phyloP scores from a whole-genome alignment of 164 flowering plant species.

The Echeveria elegans region DNA sequence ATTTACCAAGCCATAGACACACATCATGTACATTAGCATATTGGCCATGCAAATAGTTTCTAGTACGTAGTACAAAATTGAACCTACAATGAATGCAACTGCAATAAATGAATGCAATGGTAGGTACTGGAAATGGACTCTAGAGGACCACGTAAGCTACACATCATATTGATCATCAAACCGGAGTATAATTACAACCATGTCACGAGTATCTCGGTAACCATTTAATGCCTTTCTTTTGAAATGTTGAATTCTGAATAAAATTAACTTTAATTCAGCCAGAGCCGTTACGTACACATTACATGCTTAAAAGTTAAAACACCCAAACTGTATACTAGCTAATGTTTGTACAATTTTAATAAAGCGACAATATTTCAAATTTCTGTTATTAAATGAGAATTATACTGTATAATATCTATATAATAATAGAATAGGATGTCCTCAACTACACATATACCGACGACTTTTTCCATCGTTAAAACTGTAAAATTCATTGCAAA shows the following conservation, averaged over 20 bases:
- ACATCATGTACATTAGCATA: background rate
- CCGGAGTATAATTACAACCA: background rate
- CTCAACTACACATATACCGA: too few relatives aligned
- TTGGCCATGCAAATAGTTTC: background rate
- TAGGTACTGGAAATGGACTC: background rate
- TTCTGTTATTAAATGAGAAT: too few relatives aligned
- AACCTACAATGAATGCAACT: background rate
- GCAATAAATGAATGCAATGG: background rate
- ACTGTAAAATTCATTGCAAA: too few relatives aligned
- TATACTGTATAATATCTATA: too few relatives aligned
- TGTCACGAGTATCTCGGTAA: background rate
- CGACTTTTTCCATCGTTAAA: too few relatives aligned
- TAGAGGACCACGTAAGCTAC: background rate
- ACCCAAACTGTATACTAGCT: too few relatives aligned
- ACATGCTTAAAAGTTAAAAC: too few relatives aligned
- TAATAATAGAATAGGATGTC: too few relatives aligned
- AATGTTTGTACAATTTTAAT: too few relatives aligned
- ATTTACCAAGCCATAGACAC: background rate
- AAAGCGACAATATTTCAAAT: too few relatives aligned
- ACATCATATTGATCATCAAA: background rate
- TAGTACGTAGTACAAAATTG: too few relatives aligned
- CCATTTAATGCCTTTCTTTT: background rate
- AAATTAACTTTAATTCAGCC: background rate
- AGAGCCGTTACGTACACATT: background rate
- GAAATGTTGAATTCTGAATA: background rate